Evolutionary conservation across 2,329 filamentous ascomycete genomes (phyloP), one percentile per base, ranked within the genome.

Genomic region (Juglanconis oblonga): DNA sequence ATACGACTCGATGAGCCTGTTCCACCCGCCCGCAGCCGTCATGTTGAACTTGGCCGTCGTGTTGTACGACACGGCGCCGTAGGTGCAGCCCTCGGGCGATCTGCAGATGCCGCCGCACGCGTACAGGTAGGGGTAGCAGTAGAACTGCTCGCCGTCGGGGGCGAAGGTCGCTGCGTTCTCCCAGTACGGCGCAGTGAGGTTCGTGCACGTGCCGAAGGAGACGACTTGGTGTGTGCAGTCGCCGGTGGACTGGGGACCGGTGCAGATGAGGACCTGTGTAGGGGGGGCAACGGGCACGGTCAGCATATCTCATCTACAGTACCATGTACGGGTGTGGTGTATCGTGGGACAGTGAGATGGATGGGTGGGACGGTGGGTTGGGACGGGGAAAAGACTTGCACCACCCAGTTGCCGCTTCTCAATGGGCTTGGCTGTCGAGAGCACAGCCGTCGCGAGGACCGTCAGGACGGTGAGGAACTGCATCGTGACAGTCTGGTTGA

Each of bases 71-170:
- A 84, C 72, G 7, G 73, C 67, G 40, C 81, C 81, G 61, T 81
- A 75, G 0, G 81, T 83, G 71, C 81, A 84, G 40, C 81, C 81
- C 49, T 76, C 78, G 2, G 80, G 80, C 51, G 80, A 81, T 4
- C 55, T 77, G 74, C 81, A 84, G 62, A 76, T 71, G 29, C 69
- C 71, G 38, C 70, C 71, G 67, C 81, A 84, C 31, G 67, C 58
- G 56, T 67, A 66, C 7, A 74, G 68, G 61, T 74, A 76, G 3
- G 79, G 81, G 67, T 71, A 80, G 72, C 81, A 84, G 63, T 67
- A 71, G 64, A 83, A 83, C 44, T 65, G 65, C 50, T 80, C 80
- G 42, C 74, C 78, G 62, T 83, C 80, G 7, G 78, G 79, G 2
- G 79, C 79, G 66, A 84, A 84, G 0, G 81, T 84, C 56, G 67